Conservation (phyloP, 2,329 filamentous ascomycete genomes). For the Madurella mycetomatis region DNA sequence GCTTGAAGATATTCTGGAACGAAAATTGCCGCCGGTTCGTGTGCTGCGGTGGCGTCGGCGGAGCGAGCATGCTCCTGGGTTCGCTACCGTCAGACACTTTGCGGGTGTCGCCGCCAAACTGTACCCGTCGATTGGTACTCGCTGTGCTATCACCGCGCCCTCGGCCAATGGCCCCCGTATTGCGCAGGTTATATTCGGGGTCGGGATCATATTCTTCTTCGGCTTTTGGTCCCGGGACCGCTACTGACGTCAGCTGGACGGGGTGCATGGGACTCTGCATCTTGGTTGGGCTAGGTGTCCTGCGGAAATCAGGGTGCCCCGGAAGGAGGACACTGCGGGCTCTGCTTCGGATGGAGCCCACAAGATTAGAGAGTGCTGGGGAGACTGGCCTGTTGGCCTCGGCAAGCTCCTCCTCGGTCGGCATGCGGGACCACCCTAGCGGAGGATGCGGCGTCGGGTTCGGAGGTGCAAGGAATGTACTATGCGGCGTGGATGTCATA, state of each 20-base stretch:
- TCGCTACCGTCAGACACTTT: conserved; percentile 7
- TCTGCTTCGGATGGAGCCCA: conserved; percentile 51
- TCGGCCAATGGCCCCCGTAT: conserved; percentile 13
- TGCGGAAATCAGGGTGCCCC: conserved; percentile 38
- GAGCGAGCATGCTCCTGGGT: conserved; percentile 31
- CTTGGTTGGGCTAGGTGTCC: conserved; percentile 34
- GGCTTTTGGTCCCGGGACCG: conserved; percentile 44
- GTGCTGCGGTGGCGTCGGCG: conserved; percentile 60
- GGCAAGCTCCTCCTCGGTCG: conserved; percentile 58
- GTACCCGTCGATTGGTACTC: conserved; percentile 41
- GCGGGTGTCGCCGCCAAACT: conserved; percentile 38
- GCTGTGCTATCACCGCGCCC: conserved; percentile 37
- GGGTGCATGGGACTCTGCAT: conserved; percentile 55
- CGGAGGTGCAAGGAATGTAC: conserved; percentile 33
- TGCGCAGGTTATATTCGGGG: conserved; percentile 30
- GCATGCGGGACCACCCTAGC: conserved; percentile 82
- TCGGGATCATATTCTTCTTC: conserved; percentile 36
- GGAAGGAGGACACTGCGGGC: conserved; percentile 39
- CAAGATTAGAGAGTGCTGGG: conserved; percentile 51
- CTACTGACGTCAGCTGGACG: conserved; percentile 59
- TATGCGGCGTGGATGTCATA: conserved; percentile 33
- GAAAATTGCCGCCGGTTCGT: conserved; percentile 75
- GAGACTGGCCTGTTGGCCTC: conserved; percentile 48
- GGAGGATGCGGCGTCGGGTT: conserved; percentile 59
- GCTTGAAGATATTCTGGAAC: conserved; percentile 79